These are phyloP conservation scores for Yamadazyma diddensiae DNA, from an alignment of 1,139 yeast species.

Conservation along the genomic window DNA sequence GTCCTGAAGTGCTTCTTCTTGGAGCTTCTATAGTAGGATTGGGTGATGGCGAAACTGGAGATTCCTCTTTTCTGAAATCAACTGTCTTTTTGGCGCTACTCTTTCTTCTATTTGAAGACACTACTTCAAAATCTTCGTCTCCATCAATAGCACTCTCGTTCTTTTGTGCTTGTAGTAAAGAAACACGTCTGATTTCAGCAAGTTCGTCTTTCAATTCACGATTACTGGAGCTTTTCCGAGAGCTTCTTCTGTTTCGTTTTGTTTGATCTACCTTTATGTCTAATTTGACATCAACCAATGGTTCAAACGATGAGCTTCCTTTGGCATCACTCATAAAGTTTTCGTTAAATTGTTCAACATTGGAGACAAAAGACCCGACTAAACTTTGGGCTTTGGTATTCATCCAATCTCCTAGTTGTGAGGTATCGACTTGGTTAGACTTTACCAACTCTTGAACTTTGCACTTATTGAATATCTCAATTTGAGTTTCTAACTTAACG, in stretches of 20 bases:
- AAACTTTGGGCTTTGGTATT: constrained; percentile 21
- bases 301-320: constrained; percentile 42
- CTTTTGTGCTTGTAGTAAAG: constrained; percentile 3
- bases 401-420: constrained; percentile 10
- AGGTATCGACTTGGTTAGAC: constrained; percentile 3
- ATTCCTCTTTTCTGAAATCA: constrained; percentile 6
- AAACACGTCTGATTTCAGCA: constrained; percentile 20
- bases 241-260: constrained; percentile 20
- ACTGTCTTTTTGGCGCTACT: constrained; percentile 19
- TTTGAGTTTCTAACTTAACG: constrained; percentile 26
- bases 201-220: constrained; percentile 18
- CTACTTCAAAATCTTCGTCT: constrained; percentile 32
- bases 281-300: constrained; percentile 43
- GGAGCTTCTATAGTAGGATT: no score
- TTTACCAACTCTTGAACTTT: constrained; percentile 11
- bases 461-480: constrained; percentile 28
- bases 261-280: constrained; percentile 18
- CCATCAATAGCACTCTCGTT: constrained; percentile 17
- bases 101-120: constrained; percentile 10
- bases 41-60: constrained; percentile 1
- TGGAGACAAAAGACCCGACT: constrained; percentile 28
- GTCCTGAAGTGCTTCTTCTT: no score
- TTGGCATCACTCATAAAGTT: constrained; percentile 47
- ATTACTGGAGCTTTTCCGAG: constrained; percentile 26
- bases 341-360: constrained; percentile 42